Evolutionary conservation across 169 alveolate genomes (phyloP).

Genomic region (Plasmodium yoelii): DNA sequence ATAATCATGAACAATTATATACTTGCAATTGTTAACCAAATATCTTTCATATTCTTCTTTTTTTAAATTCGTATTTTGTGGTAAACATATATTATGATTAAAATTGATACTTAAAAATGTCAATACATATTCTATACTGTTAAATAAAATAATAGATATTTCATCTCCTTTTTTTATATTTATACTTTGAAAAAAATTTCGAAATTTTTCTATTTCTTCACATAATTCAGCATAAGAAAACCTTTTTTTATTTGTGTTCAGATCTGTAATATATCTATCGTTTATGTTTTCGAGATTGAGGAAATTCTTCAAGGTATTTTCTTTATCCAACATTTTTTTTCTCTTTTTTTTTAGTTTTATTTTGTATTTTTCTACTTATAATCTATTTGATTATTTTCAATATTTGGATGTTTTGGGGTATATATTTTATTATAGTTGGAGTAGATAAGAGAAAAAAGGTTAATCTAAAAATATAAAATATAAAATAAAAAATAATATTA

Average conservation of each 20-base stretch:
- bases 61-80: slow-evolving; percentile 63
- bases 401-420: no score
- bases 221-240: slow-evolving; percentile 50
- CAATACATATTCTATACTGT: slow-evolving; percentile 65
- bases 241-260: slow-evolving; percentile 34
- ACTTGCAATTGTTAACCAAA: slow-evolving; percentile 58
- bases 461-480: no score
- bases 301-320: slow-evolving; percentile 13
- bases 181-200: slow-evolving; percentile 27
- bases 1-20: slow-evolving; percentile 74
- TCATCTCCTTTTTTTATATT: slow-evolving; percentile 33
- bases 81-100: slow-evolving; percentile 52
- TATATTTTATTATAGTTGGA: no score
- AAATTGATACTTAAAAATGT: slow-evolving; percentile 44
- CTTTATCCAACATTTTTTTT: slow-evolving; percentile 8
- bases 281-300: slow-evolving; percentile 34
- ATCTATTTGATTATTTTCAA: no score
- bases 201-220: slow-evolving; percentile 31
- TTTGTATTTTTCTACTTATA: no score
- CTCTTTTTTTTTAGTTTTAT: no score
- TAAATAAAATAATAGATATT: slow-evolving; percentile 48
- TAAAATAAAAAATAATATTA: no score
- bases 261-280: slow-evolving; percentile 39
- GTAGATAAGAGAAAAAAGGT: no score
- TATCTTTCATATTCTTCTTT: slow-evolving; percentile 58